These are phyloP conservation scores for Russula earlei DNA, from an alignment of 768 basidiomycete genomes.

Conservation along the genomic window DNA sequence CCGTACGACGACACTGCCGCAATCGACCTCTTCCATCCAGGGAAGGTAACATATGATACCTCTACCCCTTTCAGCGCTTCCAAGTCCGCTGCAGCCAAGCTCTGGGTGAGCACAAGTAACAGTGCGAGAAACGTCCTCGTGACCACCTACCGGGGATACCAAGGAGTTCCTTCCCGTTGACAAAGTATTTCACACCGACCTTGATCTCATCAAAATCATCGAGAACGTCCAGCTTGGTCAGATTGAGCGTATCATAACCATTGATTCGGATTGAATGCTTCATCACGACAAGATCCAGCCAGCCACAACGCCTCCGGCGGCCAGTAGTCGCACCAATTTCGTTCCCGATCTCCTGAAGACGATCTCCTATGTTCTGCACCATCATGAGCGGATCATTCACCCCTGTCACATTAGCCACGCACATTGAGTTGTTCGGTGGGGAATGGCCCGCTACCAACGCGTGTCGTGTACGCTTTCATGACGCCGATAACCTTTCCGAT, in stretches of 20 bases:
- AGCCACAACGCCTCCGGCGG: conserved; percentile 85
- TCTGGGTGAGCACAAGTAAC: not conserved
- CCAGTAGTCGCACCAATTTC: conserved; percentile 94
- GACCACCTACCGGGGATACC: conserved; percentile 76
- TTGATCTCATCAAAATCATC: conserved; percentile 82
- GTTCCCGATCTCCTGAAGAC: conserved; percentile 86
- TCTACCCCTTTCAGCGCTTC: conserved; percentile 69
- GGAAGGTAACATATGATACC: conserved; percentile 80
- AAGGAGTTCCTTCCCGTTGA: conserved; percentile 66
- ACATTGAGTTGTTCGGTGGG: conserved; percentile 92
- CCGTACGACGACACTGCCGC: conserved; percentile 51
- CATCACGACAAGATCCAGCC: conserved; percentile 95
- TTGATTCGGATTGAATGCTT: conserved; percentile 90
- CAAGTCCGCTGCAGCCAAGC: conserved; percentile 58
- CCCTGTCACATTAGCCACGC: conserved; percentile 23
- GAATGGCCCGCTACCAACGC: conserved; percentile 98
- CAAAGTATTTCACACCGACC: conserved; percentile 68
- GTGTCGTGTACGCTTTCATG: conserved; percentile 95
- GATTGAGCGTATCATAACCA: conserved; percentile 86
- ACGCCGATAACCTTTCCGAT: conserved; percentile 89
- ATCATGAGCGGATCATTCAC: not conserved
- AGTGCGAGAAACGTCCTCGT: not conserved
- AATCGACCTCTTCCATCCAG: conserved; percentile 86
- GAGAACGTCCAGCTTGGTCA: conserved; percentile 93
- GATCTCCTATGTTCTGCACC: conserved; percentile 63